Evolutionary conservation across 345 rosid genomes (phyloP), one percentile per base, ranked within the genome.

Genomic region (Diplotaxis tenuifolia): DNA sequence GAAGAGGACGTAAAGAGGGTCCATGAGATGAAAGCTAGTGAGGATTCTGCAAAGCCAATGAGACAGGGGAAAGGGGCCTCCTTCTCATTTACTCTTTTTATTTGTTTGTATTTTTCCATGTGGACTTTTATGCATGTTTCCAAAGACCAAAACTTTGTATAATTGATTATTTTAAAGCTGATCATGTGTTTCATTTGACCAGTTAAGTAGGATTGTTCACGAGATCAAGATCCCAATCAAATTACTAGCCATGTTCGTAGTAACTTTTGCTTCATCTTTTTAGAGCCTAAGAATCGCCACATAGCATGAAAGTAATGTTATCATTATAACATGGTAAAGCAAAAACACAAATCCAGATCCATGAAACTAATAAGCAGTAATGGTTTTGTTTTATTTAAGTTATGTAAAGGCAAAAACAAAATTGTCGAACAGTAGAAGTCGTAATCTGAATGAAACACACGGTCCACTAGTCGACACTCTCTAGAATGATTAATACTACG

Each of bases 91-190:
- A 27, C 73, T 50, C 55, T 74, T 32, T 42, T 60, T 40, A 31
- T 22, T 52, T 34, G 18, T 61, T 75, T 67, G 73, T 75, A 61
- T 38, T 68, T 61, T 68, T 75, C 50, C 74, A 62, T 62, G 64
- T 75, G 74, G 69, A 62, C 15, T 68, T 40, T 10, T 52, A 50
- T 67, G 2, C 50, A 57, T 67, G 68, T 25, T 50, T 23, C 4
- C 62, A 60, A 2, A 34, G 53, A 50, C 55, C 8, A 67, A 59
- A 67, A 31, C 18, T 25, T 15, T 32, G n/a, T 31, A 7, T 45
- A 36, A 27, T 55, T n/a, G 0, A 74, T 16, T 49, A 47, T 8
- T 67, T 32, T 2, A 59, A 58, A 47, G 19, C 14, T 54, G 54
- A 14, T 65, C 25, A 65, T 55, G 57, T 73, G 47, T 56, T n/a